These are phyloP conservation scores for Garcia nutans DNA, from an alignment of 345 rosid species.

Conservation along the genomic window DNA sequence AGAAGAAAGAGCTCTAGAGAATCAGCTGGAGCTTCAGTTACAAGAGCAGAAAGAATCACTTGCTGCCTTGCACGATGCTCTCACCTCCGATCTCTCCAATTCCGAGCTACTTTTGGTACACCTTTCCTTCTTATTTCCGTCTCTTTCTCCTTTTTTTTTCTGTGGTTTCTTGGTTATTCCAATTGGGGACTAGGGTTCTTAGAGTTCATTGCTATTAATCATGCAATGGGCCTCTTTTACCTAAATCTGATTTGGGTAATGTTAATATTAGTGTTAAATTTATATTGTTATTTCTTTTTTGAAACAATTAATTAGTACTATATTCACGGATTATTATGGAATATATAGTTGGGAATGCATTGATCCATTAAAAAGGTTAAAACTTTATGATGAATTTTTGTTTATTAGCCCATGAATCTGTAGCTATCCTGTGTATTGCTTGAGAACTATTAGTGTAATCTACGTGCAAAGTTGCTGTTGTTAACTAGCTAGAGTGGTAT, in stretches of 20 bases:
- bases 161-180: not conserved
- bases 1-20: conserved; percentile 68
- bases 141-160: not conserved
- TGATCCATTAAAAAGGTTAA: not conserved
- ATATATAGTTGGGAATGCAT: not conserved
- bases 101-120: conserved; percentile 68
- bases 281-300: too few relatives aligned
- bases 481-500: too few relatives aligned
- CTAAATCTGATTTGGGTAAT: not conserved
- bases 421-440: not conserved
- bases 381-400: not conserved
- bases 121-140: not conserved
- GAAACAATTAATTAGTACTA: too few relatives aligned
- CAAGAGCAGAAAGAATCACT: conserved; percentile 75
- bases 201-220: conserved; percentile 3
- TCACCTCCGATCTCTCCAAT: conserved; percentile 64
- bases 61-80: conserved; percentile 59
- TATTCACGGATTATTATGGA: not conserved
- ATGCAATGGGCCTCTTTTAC: not conserved
- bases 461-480: too few relatives aligned
- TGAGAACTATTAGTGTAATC: not conserved
- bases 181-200: conserved; percentile 9
- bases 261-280: too few relatives aligned
- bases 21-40: conserved; percentile 68
- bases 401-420: too few relatives aligned